Evolutionary conservation across 345 rosid genomes (phyloP).

Genomic region (Cardamine resedifolia): DNA sequence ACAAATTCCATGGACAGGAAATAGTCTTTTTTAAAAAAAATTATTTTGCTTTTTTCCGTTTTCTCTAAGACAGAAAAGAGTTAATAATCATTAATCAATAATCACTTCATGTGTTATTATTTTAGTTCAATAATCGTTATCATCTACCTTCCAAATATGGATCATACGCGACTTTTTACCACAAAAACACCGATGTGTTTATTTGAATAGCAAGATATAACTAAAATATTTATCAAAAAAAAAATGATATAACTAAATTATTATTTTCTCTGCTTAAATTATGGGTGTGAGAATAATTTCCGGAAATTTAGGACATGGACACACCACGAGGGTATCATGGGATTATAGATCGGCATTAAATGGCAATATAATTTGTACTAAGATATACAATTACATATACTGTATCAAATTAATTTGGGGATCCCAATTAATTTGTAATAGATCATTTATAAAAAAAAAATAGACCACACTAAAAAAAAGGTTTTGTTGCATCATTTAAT

Average conservation of each 20-base stretch:
- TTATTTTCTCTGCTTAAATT: not conserved
- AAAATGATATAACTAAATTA: not conserved
- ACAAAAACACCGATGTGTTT: not conserved
- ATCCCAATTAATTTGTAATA: no score
- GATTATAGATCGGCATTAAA: conserved; percentile 27
- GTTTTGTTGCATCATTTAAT: no score
- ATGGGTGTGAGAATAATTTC: conserved; percentile 23
- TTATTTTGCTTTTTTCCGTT: no score
- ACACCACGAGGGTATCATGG: conserved; percentile 42
- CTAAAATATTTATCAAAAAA: conserved; percentile 2
- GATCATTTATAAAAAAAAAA: no score
- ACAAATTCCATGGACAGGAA: conserved; percentile 33
- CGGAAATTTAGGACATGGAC: conserved; percentile 36
- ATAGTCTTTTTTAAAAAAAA: not conserved
- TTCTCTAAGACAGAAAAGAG: not conserved
- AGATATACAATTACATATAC: no score
- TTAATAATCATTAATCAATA: conserved; percentile 19
- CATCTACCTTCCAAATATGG: not conserved
- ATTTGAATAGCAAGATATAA: not conserved
- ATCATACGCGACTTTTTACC: conserved; percentile 8
- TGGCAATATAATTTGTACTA: not conserved
- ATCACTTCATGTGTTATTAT: conserved; percentile 1
- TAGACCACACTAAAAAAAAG: no score
- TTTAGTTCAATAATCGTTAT: not conserved
- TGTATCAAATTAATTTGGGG: no score